phyloP scores from a whole-genome alignment of 208 protist species.

The Entamoeba dispar region DNA sequence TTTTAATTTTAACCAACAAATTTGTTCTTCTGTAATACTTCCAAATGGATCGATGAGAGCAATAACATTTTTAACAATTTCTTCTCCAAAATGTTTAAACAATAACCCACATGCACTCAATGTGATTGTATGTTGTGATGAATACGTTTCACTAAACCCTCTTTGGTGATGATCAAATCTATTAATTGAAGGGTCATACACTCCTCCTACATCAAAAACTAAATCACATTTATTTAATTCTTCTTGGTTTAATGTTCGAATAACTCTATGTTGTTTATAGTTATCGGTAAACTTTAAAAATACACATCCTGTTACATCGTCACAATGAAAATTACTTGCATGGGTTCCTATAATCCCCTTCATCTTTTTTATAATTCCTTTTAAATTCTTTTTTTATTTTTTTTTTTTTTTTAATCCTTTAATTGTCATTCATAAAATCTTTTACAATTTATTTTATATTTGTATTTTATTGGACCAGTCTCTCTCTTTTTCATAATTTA shows the following conservation, averaged over 20 bases:
- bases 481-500: too few species aligned
- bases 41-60: constrained; percentile 2
- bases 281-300: constrained; percentile 50
- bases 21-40: constrained; percentile 30
- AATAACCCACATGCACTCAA: constrained; percentile 66
- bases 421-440: not conserved
- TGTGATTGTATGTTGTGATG: constrained; percentile 48
- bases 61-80: constrained; percentile 53
- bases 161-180: constrained; percentile 75
- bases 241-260: constrained; percentile 55
- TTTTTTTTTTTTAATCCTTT: too few species aligned
- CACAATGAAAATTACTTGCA: constrained; percentile 66
- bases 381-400: too few species aligned
- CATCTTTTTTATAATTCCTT: not conserved
- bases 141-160: constrained; percentile 63
- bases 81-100: constrained; percentile 69
- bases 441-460: too few species aligned
- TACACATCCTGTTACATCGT: constrained; percentile 68
- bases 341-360: constrained; percentile 59
- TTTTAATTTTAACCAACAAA: constrained; percentile 50
- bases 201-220: constrained; percentile 73
- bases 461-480: too few species aligned
- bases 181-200: constrained; percentile 51
- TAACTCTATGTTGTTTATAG: constrained; percentile 41
- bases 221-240: constrained; percentile 49